Base-by-base conservation (phyloP, 2,329 filamentous ascomycete species). In the Chrysosphaeria jannelii region DNA sequence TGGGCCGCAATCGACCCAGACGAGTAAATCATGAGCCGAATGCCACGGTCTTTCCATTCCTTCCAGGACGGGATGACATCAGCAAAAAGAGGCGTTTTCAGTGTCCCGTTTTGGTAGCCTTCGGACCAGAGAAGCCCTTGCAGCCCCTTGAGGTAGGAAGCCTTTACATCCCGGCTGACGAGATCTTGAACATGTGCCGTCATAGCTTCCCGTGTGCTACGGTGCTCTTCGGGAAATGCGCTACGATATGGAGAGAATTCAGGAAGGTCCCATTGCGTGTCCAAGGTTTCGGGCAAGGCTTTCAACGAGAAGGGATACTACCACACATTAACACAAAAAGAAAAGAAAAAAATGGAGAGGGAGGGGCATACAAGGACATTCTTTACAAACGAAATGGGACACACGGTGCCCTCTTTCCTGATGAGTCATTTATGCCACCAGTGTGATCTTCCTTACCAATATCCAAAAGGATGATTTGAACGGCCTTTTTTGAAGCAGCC, bases 321-420 rank as follows among this genome's bases (percentile, higher is more conserved):
- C 12, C 8, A 26, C 12, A 8, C 10, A 11, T n/a, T 10, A 17
- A 14, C 14, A 9, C 10, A 20, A 9, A 12, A 9, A 20, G 18
- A 4, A 12, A n/a, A 5, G 12, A 6, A 14, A 15, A 26, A 14
- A 19, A 18, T 18, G 16, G 16, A 18, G 16, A 14, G 15, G 13
- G 13, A 29, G 31, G 28, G 47, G 18, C 69, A 58, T 61, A 79
- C 72, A 48, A 79, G 50, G 32, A 72, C 61, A 41, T 78, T 67
- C 47, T 74, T 74, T 44, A 79, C 72, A 44, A 79, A 79, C 34
- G 67, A 74, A 40, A 79, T 76, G 34, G 69, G 68, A 42, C 70
- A 78, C 31, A 79, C 64, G 23, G 72, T 79, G 31, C 72, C 71
- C 54, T 79, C 71, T 79, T n/a, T n/a, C n/a, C n/a, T n/a, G n/a